Percentiles rank a stretch among this genome's conserved stretches.
Evolutionary conservation across 768 basidiomycete species (phyloP).

Genomic region (Mycena alexandri): DNA sequence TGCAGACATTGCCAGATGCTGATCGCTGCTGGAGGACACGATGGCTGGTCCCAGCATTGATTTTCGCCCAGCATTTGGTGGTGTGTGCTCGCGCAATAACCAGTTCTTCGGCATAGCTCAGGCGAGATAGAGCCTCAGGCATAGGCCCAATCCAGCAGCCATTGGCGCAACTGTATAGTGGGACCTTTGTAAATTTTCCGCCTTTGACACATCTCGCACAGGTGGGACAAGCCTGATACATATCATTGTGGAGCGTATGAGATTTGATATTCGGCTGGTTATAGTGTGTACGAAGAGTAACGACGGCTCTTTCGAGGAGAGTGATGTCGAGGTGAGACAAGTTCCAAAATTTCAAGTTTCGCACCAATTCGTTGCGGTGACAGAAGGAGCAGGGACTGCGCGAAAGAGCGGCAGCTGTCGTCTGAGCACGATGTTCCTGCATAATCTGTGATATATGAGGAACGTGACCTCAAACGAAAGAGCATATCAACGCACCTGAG

Average conservation of each 20-base stretch:
- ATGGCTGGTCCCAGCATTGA: background rate
- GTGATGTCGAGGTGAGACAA: conserved; percentile 12
- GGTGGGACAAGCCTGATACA: conserved; percentile 13
- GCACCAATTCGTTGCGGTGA: conserved; percentile 17
- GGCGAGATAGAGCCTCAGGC: conserved; percentile 19
- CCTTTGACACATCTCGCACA: conserved; percentile 23
- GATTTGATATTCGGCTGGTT: conserved; percentile 24
- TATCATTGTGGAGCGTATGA: conserved; percentile 19
- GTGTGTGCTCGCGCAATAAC: conserved; percentile 8
- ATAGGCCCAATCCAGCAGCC: conserved; percentile 43
- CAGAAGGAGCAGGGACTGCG: conserved; percentile 29
- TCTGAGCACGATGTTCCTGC: conserved; percentile 24
- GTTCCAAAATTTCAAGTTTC: background rate
- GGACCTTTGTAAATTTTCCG: conserved; percentile 25
- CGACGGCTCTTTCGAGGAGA: conserved; percentile 2
- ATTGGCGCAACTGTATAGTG: conserved; percentile 38
- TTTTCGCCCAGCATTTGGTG: conserved; percentile 12
- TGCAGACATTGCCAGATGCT: conserved; percentile 35
- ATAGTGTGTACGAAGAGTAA: conserved; percentile 5
- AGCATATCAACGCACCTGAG: too few relatives aligned
- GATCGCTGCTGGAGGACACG: conserved; percentile 16
- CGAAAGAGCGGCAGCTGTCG: background rate
- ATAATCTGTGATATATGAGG: too few relatives aligned
- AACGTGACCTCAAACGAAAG: too few relatives aligned
- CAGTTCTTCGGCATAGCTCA: conserved; percentile 17